Percentiles rank a stretch among this genome's conserved stretches.
Evolutionary conservation across 129 eudicot species (phyloP).

Genomic region (Gnaphalium uliginosum): DNA sequence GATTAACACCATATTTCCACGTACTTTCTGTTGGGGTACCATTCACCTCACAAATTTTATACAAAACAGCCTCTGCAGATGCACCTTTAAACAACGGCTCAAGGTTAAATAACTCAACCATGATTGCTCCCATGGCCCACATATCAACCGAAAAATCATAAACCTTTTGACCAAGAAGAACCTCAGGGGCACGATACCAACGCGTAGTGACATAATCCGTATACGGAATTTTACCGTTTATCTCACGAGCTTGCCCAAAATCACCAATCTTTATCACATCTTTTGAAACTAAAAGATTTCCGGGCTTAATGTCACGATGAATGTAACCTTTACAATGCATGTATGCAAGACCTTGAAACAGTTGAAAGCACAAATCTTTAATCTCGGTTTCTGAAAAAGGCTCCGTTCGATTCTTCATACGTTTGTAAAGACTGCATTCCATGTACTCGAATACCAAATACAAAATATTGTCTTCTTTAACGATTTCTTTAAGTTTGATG

Average conservation of each 20-base stretch:
- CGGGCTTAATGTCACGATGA: conserved; percentile 18
- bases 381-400: conserved; percentile 10
- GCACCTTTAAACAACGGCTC: conserved; percentile 1
- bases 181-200: conserved; percentile 30
- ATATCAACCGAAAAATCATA: conserved; percentile 26
- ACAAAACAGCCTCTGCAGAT: neutral
- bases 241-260: conserved; percentile 15
- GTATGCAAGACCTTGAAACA: conserved; percentile 15
- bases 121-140: conserved; percentile 34
- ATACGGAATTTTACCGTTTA: neutral
- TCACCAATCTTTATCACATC: conserved; percentile 12
- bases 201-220: conserved; percentile 10
- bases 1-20: conserved; percentile 18
- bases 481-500: conserved; percentile 8
- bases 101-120: conserved; percentile 1
- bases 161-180: conserved; percentile 3
- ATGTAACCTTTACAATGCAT: neutral
- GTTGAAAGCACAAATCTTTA: neutral
- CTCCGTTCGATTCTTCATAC: neutral
- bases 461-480: neutral
- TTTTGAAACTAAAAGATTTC: conserved; percentile 9
- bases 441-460: conserved; percentile 13
- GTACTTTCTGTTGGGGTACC: conserved; percentile 28
- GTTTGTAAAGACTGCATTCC: conserved; percentile 1
- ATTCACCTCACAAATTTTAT: conserved; percentile 11